Base-by-base conservation (phyloP, 1,284 basidiomycete genomes). In the Moesziomyces sp. region DNA sequence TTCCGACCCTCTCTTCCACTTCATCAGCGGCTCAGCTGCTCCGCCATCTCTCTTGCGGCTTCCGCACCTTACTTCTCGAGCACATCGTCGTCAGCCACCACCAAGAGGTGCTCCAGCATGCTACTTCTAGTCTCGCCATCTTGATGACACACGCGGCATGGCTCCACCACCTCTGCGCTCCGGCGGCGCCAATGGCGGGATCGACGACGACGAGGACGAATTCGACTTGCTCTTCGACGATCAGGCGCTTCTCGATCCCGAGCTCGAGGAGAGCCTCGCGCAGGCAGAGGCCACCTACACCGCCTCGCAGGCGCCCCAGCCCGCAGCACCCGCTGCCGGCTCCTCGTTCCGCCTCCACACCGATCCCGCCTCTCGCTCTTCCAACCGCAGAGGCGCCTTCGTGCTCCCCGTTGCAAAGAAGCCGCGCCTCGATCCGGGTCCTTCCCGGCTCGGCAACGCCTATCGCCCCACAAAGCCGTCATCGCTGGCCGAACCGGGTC, bases 151-250 rank as follows among this genome's bases (percentile, higher is more conserved):
- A 8, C 30, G 9, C 30, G 30, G 30, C 30, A 30, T 30, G 30
- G 8, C 30, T 30, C 30, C 8, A 30, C 30, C 30, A 30, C 30
- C 30, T 30, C 11, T 8, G 8, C 30, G 30, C 30, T 11, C 30
- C 30, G 30, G 30, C 14, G 35, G 16, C 35, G 35, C 35, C 35
- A 14, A 38, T 18, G 35, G 13, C 35, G 16, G 13, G 10, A 38
- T 38, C 14, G 18, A 7, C 28, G 48, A 44, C 26, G 38, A 52
- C n/a, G 58, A 69, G 16, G 62, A 69, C 51, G 72, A 74, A 43
- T 74, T 74, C 53, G 72, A 74, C 45, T 63, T 59, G 6, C 44
- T 74, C 46, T 69, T 74, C 44, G 71, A 74, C 38, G 63, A 70
- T 35, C 56, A 60, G 19, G 44, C 35, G 5, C 57, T 67, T 19